Base-by-base conservation (phyloP, 192 early-diverging fungal species). In the Umbelopsis ramanniana region DNA sequence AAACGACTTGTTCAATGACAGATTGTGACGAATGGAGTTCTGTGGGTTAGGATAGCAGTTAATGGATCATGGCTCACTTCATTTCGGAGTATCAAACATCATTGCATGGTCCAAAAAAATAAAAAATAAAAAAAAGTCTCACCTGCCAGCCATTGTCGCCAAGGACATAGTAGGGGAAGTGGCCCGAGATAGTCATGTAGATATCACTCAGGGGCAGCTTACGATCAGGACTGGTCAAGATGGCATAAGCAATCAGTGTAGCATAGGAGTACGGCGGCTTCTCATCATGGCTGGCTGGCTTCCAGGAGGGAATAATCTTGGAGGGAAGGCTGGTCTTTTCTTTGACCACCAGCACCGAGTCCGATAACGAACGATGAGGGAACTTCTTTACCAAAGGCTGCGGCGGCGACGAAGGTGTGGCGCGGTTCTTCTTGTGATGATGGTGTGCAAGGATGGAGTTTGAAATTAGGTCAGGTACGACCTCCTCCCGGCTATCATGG, bases 21-120 rank as follows among this genome's bases (percentile, higher is more conserved):
- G 83, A 76, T 95, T 95, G 78, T 97, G 95, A 7, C 96, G 84
- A 66, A 97, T 90, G 3, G 95, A 96, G 77, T 96, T 97, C 88
- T 95, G 79, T 72, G 46, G 24, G 38, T 46, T 24, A 71, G 38
- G 22, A 22, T n/a, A 52, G 33, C 12, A 17, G 38, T 71, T 50
- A 17, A 33, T 52, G 46, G 43, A 60, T 66, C 22, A 33, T 47
- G 26, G 22, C 8, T 17, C 29, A 24, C 6, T 23, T 24, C 26
- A 24, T 72, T 38, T 23, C 60, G 57, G 33, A n/a, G 19, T 23
- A 37, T 38, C 26, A n/a, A 50, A 48, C 11, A 4, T 0, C 29
- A 29, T 29, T 29, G 29, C 29, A 29, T 29, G 29, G 29, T 1
- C 29, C 3, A 2, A 3, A 29, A 29, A 29, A 29, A 29, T 1